Evolutionary conservation across 2,329 filamentous ascomycete species (phyloP).

Genomic region (Diaporthe longicolla): DNA sequence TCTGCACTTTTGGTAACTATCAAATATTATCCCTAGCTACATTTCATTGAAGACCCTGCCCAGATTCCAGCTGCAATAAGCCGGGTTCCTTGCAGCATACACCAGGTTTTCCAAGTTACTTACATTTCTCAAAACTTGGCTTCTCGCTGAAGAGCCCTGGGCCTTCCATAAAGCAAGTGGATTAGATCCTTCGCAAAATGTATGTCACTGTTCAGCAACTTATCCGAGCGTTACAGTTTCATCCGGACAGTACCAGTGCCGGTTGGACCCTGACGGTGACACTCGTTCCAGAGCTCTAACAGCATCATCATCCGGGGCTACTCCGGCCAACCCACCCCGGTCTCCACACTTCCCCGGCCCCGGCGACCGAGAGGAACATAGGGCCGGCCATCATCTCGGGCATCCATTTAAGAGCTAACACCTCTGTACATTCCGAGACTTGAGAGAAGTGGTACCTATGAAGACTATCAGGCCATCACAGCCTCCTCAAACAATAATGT

Average conservation of each 20-base stretch:
- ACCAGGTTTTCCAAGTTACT: background rate
- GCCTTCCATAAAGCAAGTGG: background rate
- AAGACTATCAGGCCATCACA: background rate
- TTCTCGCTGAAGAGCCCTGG: no score
- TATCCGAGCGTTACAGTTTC: background rate
- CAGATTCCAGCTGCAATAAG: background rate
- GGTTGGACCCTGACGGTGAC: background rate
- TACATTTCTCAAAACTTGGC: no score
- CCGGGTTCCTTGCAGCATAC: background rate
- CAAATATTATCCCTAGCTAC: no score
- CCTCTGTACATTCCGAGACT: no score
- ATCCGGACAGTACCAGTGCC: background rate
- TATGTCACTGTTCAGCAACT: background rate
- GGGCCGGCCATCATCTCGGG: background rate
- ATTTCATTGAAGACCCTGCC: background rate
- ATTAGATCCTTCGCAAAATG: background rate
- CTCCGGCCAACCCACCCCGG: background rate
- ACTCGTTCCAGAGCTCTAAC: background rate
- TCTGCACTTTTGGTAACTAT: background rate
- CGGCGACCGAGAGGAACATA: background rate
- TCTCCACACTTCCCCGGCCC: background rate
- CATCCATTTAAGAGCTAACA: background rate
- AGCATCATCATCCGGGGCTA: background rate
- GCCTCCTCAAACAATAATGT: no score
- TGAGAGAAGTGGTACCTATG: background rate